A percentile compares a stretch with the other conserved stretches of the same genome.
Evolutionary conservation across 1,284 basidiomycete species (phyloP).

Genomic region (Phenoliferia sp.): DNA sequence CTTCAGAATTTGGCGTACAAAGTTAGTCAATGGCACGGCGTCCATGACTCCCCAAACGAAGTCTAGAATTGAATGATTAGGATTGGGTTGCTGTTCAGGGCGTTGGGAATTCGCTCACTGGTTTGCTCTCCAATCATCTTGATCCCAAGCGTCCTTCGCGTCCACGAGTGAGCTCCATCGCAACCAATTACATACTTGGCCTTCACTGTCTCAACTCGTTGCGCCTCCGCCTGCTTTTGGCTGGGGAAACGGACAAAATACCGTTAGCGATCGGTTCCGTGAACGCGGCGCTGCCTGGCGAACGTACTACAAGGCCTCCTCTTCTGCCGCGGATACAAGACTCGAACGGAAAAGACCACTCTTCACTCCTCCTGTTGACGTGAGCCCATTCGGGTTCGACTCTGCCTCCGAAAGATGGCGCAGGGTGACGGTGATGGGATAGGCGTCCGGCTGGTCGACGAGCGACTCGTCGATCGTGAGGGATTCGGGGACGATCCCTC

Average conservation of each 20-base stretch:
- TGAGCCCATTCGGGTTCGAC: slow-evolving; percentile 32
- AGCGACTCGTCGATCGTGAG: slow-evolving; percentile 31
- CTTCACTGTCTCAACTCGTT: slow-evolving; percentile 47
- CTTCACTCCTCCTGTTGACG: slow-evolving; percentile 8
- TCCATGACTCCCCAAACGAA: slow-evolving; percentile 76
- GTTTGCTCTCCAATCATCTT: slow-evolving; percentile 61
- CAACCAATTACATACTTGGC: slow-evolving; percentile 61
- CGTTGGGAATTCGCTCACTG: not conserved
- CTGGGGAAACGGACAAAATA: not conserved
- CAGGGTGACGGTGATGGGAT: slow-evolving; percentile 35
- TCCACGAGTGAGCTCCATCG: slow-evolving; percentile 74
- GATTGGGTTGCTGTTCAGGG: not conserved
- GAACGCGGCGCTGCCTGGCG: too few species aligned
- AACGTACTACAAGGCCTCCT: slow-evolving; percentile 31
- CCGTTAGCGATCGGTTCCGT: not conserved
- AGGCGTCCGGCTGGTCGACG: slow-evolving; percentile 26
- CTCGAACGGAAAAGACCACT: slow-evolving; percentile 33
- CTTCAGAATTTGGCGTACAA: slow-evolving; percentile 37
- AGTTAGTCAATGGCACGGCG: slow-evolving; percentile 62
- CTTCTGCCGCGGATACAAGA: slow-evolving; percentile 31
- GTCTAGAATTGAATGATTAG: slow-evolving; percentile 47
- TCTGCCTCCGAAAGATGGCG: slow-evolving; percentile 39
- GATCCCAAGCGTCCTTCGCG: slow-evolving; percentile 62
- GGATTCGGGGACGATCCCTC: slow-evolving; percentile 34
- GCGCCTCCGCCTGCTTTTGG: slow-evolving; percentile 10